Evolutionary conservation across 768 basidiomycete genomes (phyloP).

Genomic region (Leccinum truebloodii): DNA sequence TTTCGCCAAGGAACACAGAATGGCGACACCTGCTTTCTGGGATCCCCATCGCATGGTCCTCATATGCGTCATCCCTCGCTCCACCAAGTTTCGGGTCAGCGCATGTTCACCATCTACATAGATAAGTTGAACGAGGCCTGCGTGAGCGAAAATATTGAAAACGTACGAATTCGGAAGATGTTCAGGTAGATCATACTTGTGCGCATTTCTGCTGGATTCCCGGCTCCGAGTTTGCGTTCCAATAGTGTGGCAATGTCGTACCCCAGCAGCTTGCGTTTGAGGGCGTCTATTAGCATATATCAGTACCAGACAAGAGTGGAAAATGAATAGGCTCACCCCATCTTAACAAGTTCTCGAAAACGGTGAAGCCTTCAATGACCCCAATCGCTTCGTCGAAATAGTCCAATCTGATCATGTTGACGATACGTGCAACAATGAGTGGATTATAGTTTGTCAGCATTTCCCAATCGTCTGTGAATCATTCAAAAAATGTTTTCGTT

Average conservation of each 20-base stretch:
- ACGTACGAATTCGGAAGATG: constrained; percentile 12
- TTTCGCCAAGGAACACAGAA: constrained; percentile 19
- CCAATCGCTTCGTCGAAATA: constrained; percentile 29
- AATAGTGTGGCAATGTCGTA: constrained; percentile 13
- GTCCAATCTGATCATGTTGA: constrained; percentile 26
- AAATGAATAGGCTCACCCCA: constrained; percentile 1
- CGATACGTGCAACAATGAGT: constrained; percentile 16
- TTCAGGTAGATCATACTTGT: constrained; percentile 18
- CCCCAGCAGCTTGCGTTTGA: constrained; percentile 6
- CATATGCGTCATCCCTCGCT: constrained; percentile 13
- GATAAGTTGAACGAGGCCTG: neutral
- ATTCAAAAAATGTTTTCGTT: neutral
- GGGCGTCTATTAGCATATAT: constrained; percentile 2
- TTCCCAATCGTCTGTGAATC: neutral
- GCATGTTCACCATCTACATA: constrained; percentile 9
- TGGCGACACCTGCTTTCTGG: constrained; percentile 20
- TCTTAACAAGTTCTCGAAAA: constrained; percentile 16
- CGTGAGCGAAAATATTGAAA: neutral
- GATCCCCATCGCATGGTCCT: constrained; percentile 11
- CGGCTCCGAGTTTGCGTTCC: constrained; percentile 14
- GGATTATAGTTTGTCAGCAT: constrained; percentile 5
- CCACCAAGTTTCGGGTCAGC: constrained; percentile 12
- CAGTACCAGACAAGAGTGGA: neutral
- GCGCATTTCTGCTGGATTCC: constrained; percentile 15
- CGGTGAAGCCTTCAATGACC: constrained; percentile 19